phyloP scores from a whole-genome alignment of 2,329 filamentous ascomycete genomes.

The Huntiella bhutanensis region DNA sequence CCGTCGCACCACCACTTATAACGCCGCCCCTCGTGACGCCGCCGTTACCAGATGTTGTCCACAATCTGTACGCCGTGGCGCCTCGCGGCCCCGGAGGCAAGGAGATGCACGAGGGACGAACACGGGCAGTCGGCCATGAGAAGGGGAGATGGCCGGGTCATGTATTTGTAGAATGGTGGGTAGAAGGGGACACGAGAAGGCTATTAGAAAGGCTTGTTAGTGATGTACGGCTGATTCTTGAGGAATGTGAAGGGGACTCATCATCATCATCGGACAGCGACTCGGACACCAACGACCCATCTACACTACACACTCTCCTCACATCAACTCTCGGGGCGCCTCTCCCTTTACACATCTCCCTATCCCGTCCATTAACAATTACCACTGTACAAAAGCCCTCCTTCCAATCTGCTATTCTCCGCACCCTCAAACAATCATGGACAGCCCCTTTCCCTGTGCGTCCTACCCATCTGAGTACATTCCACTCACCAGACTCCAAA shows the following conservation, averaged over 20 bases:
- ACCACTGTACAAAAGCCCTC: conserved; percentile 48
- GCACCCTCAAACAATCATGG: not conserved
- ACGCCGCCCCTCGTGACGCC: conserved; percentile 17
- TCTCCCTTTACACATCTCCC: conserved; percentile 72
- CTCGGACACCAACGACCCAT: not conserved
- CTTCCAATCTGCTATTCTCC: conserved; percentile 34
- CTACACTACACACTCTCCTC: conserved; percentile 45
- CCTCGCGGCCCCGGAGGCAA: conserved; percentile 73
- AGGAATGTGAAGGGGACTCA: conserved; percentile 16
- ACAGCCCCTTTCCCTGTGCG: conserved; percentile 21
- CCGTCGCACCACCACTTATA: conserved; percentile 2
- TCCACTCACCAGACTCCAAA: conserved; percentile 35
- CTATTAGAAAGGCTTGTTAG: conserved; percentile 26
- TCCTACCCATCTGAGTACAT: conserved; percentile 26
- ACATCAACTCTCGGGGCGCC: conserved; percentile 59
- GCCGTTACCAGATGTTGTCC: conserved; percentile 67
- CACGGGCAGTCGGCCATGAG: conserved; percentile 63
- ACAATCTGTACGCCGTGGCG: conserved; percentile 74
- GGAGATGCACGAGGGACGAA: conserved; percentile 65
- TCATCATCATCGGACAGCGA: not conserved
- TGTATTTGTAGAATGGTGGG: conserved; percentile 70
- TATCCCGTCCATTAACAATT: conserved; percentile 66
- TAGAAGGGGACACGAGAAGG: conserved; percentile 26
- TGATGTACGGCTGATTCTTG: conserved; percentile 17
- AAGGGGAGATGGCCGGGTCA: conserved; percentile 87